Conservation (phyloP, 176 grass and related monocot genomes). For the Ensete glaucum region DNA sequence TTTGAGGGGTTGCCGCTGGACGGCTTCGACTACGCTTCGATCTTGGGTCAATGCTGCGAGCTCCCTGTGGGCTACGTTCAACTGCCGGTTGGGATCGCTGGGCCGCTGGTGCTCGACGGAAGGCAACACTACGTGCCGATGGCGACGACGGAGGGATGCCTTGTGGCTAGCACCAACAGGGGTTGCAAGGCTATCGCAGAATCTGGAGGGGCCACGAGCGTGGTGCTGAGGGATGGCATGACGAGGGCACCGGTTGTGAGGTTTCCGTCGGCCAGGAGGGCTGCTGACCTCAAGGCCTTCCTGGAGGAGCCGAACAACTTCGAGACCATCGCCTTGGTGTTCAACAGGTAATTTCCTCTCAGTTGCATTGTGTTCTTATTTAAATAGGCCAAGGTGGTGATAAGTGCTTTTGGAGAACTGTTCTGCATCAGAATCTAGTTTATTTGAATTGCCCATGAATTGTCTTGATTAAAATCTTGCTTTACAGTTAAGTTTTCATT, state of each 20-base stretch:
- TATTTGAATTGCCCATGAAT: background rate
- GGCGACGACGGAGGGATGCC: conserved; percentile 93
- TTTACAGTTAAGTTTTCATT: background rate
- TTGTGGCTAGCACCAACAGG: conserved; percentile 87
- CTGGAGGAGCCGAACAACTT: conserved; percentile 68
- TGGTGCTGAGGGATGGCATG: conserved; percentile 78
- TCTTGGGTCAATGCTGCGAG: conserved; percentile 91
- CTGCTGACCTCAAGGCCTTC: conserved; percentile 81
- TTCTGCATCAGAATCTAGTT: background rate
- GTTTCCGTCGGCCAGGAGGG: conserved; percentile 39
- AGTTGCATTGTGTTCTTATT: background rate
- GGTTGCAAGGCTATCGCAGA: conserved; percentile 89
- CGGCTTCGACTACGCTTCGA: conserved; percentile 74
- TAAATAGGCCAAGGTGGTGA: background rate
- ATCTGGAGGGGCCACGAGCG: conserved; percentile 68
- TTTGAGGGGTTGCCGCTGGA: conserved; percentile 70
- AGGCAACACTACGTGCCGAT: conserved; percentile 73
- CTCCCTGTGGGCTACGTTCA: conserved; percentile 80
- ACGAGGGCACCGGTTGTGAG: conserved; percentile 57
- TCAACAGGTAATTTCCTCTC: conserved; percentile 56
- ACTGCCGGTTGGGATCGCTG: conserved; percentile 66
- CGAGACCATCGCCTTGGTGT: conserved; percentile 53
- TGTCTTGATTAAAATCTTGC: background rate
- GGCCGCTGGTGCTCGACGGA: conserved; percentile 73
- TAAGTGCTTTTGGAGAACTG: background rate